Evolutionary conservation across 495 filamentous ascomycete genomes (phyloP).

Genomic region (Rusavskia elegans): DNA sequence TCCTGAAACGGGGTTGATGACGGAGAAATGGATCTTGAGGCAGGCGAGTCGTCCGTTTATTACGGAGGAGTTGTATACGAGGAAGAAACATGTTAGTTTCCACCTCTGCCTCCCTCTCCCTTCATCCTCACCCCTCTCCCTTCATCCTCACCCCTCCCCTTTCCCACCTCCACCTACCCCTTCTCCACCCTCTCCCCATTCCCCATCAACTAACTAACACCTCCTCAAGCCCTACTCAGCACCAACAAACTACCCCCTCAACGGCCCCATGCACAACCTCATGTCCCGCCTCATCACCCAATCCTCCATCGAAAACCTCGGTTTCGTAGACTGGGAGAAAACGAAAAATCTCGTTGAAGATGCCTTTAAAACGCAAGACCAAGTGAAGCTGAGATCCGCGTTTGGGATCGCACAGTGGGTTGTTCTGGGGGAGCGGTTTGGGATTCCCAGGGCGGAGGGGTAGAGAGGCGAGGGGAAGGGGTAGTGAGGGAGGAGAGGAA

Average conservation of each 20-base stretch:
- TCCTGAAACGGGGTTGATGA: conserved; percentile 12
- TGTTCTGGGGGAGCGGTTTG: conserved; percentile 7
- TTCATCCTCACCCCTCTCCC: no score
- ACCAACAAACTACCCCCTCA: conserved; percentile 14
- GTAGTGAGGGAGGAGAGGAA: neutral
- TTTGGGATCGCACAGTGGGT: conserved; percentile 8
- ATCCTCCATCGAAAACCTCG: conserved; percentile 25
- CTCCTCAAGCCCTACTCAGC: conserved; percentile 18
- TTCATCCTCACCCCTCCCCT: no score
- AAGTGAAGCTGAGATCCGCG: conserved; percentile 4
- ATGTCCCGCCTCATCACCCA: conserved; percentile 19
- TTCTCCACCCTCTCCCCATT: no score
- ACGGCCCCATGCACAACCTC: conserved; percentile 24
- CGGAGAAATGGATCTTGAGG: conserved; percentile 34
- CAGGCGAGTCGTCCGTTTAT: conserved; percentile 32
- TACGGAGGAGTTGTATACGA: conserved; percentile 30
- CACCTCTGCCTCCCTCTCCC: no score
- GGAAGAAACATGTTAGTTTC: conserved; percentile 21
- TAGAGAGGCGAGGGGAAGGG: no score
- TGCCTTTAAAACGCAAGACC: conserved; percentile 17
- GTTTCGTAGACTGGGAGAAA: conserved; percentile 22
- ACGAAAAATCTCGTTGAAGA: conserved; percentile 9
- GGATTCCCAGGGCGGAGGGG: conserved; percentile 19
- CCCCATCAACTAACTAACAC: no score
- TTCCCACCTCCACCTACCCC: no score